Evolutionary conservation across 768 basidiomycete species (phyloP), one percentile per base, ranked within the genome.

Genomic region (Russula olivacea): DNA sequence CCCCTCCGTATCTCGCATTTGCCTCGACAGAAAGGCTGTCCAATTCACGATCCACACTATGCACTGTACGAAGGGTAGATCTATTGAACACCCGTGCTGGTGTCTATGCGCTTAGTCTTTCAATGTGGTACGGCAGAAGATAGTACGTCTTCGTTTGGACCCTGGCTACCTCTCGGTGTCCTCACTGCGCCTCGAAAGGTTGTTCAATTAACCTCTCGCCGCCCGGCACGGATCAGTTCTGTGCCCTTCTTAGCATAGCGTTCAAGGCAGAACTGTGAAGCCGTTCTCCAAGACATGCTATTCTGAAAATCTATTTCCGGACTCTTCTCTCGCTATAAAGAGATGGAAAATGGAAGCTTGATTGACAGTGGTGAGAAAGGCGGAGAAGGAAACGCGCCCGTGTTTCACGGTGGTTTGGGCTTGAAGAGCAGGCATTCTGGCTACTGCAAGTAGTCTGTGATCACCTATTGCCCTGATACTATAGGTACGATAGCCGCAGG

Each of bases 401-500:
- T n/a, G 28, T 91, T 88, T 67, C 88, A 86, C 41, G 89, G 88
- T 9, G 91, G 91, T 19, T 77, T 93, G 3, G 91, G 91, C 0
- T 74, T 93, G 48, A 99, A 74, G 97, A 98, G 69, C 96, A 98
- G 73, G 88, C 95, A 12, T 99, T 99, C 73, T 98, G 95, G 95
- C 79, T 98, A 7, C 80, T 99, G 7, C 91, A 95, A 70, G 92
- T 98, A 1, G 80, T 99, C 8, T 98, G 97, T 68, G 93, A 95
- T 69, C 85, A 95, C 15, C 83, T 98, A 30, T 78, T 99, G 32
- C 97, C 97, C 3, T 95, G 95, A n/a, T 98, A 98, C 74, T 98
- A 97, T 73, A 88, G 89, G 93, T 94, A 54, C 65, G 84, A 74
- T 52, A 47, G 56, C 25, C 19, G 5, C 36, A 36, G 17, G 43